Base-by-base conservation (phyloP, 306 rosid genomes). In the Inga leiocalycina region DNA sequence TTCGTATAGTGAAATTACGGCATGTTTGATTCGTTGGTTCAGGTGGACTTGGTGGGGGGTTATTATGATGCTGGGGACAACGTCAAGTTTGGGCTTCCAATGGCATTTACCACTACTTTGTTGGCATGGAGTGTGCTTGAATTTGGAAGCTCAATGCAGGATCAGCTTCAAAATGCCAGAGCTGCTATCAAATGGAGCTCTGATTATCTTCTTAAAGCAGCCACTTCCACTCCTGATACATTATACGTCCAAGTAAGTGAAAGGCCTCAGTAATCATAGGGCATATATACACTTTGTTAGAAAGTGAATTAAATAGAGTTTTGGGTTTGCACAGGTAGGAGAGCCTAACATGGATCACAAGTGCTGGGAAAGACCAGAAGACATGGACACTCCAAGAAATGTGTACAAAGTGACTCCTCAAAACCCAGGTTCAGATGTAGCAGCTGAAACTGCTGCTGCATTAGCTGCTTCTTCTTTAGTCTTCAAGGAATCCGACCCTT, bases 51-150 rank as follows among this genome's bases (percentile, higher is more conserved):
- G 30, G 94, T 88, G 1, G 98, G 98, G 0, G 98, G 98, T 69
- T 95, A 95, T 82, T 95, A 95, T 86, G 98, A 95, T 88, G 98
- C 98, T 8, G 98, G 98, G 45, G 98, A 95, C 51, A 95, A 95
- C 65, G 87, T 95, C 57, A 93, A 95, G 87, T 95, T 93, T 83
- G 98, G 98, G 35, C 51, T 95, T 30, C 98, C 98, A 69, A 92
- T 95, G 98, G 97, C 98, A 20, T 95, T 95, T 78, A 95, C 97
- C 4, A 89, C 97, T 11, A 95, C 98, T 49, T 65, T 95, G 64
- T 75, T 95, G 69, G 89, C 98, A 61, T 95, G 98, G 98, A 92
- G 98, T 80, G 97, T 93, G 27, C 84, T 93, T 56, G 98, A 95
- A 79, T 95, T 93, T 70, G 98, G 97, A 61, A 79, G 48, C 83